Evolutionary conservation across 441 rosid species (phyloP).

Genomic region (Mallotus japonicus): DNA sequence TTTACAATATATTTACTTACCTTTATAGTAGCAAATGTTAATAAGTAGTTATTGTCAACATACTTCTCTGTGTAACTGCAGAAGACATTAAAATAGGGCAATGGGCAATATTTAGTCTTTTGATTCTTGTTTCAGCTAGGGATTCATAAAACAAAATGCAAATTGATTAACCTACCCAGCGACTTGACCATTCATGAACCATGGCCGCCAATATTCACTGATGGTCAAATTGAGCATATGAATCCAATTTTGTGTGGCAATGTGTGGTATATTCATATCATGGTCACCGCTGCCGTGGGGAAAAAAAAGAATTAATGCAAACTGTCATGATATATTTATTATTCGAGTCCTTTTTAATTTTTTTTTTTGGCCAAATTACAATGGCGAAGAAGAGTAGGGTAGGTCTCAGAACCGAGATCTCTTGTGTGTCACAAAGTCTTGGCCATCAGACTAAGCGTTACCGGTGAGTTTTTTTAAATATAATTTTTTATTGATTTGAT

Average conservation of each 20-base stretch:
- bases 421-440: no score
- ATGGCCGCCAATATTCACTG: conserved; percentile 52
- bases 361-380: no score
- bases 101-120: background rate
- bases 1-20: background rate
- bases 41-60: background rate
- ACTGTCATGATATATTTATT: no score
- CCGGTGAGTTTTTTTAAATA: no score
- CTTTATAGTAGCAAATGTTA: background rate
- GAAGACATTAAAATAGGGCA: background rate
- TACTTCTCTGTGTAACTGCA: background rate
- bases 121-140: background rate
- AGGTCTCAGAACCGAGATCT: no score
- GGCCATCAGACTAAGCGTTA: no score
- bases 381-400: no score
- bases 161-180: conserved; percentile 41
- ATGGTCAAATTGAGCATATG: conserved; percentile 43
- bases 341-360: no score
- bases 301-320: background rate
- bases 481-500: no score
- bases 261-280: conserved; percentile 43
- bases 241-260: conserved; percentile 61
- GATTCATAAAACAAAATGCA: background rate
- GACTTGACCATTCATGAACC: conserved; percentile 51
- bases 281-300: conserved; percentile 50